Base-by-base conservation (phyloP, 192 early-diverging fungal genomes). In the Paraglomus occultum region DNA sequence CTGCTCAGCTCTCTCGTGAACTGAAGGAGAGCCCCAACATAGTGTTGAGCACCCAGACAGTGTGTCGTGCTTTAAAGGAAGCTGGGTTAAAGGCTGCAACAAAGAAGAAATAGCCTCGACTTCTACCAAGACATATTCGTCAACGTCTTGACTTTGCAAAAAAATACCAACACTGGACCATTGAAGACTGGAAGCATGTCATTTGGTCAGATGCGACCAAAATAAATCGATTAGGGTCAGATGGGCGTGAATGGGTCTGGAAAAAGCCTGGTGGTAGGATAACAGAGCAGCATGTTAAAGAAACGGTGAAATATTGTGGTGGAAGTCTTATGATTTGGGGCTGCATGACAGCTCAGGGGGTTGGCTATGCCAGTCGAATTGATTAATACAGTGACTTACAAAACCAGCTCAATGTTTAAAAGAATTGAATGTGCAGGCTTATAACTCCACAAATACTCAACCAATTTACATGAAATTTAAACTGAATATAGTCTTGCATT, bases 181-280 rank as follows among this genome's bases (percentile, higher is more conserved):
- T 78, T 20, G 71, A 79, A 1, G 73, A 78, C 40, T 83, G 71
- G 72, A 73, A 17, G 43, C 60, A 48, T 23, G 76, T 78, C 55
- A 51, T 80, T 14, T 83, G 66, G 42, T 78, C 71, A 5, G 78
- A 78, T 40, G 64, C 80, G 48, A 76, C 66, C 1, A 78, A 79
- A 60, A 71, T 81, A 11, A 76, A 79, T 42, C 20, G 57, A 40
- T 73, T 74, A n/a, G 64, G 75, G 12, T 73, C 70, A 9, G 76
- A 83, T 74, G 72, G 79, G 43, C 18, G 44, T 42, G 8, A 67
- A 7, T 80, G 62, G 12, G 66, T 45, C 40, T 80, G 60, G 76
- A n/a, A 50, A 23, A 46, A 20, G 22, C 43, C 47, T n/a, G n/a
- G n/a, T 11, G 17, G 31, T 22, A 59, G 44, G 15, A 42, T 40